These are phyloP conservation scores for Hyaloscypha finlandica DNA, from an alignment of 495 filamentous ascomycete genomes.

Conservation along the genomic window DNA sequence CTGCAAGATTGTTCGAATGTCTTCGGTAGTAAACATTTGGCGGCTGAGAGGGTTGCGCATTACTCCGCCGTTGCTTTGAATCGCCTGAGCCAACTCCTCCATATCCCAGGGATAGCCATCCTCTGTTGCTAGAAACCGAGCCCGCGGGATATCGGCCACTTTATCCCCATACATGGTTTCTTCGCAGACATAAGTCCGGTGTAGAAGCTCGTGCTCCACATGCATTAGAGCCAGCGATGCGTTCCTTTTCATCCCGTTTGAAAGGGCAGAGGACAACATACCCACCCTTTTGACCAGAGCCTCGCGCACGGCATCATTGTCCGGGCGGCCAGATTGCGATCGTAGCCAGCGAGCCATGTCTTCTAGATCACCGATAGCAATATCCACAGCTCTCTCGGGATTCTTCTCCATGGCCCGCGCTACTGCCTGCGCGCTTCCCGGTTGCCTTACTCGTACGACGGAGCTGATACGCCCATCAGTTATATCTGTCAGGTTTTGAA, in stretches of 20 bases:
- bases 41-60: slow-evolving; percentile 41
- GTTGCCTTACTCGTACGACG: slow-evolving; percentile 11
- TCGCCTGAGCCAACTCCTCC: slow-evolving; percentile 39
- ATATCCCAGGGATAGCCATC: slow-evolving; percentile 48
- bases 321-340: not conserved
- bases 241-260: slow-evolving; percentile 10
- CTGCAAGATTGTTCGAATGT: slow-evolving; percentile 35
- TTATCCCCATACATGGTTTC: slow-evolving; percentile 38
- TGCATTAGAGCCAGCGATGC: slow-evolving; percentile 34
- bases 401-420: slow-evolving; percentile 12
- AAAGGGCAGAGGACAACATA: slow-evolving; percentile 12
- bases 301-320: slow-evolving; percentile 21
- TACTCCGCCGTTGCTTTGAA: slow-evolving; percentile 28
- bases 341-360: slow-evolving; percentile 21
- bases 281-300: slow-evolving; percentile 20
- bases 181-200: slow-evolving; percentile 34
- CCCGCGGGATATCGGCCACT: slow-evolving; percentile 33
- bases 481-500: slow-evolving; percentile 11
- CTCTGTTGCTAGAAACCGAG: slow-evolving; percentile 32
- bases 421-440: slow-evolving; percentile 8
- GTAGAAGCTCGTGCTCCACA: slow-evolving; percentile 35
- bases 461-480: slow-evolving; percentile 12
- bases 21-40: slow-evolving; percentile 36
- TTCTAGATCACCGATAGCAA: slow-evolving; percentile 16
- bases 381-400: slow-evolving; percentile 12